Percentiles rank a stretch among this genome's conserved stretches.
phyloP scores from a whole-genome alignment of 495 filamentous ascomycete genomes.

The Aspergillus avenaceus region DNA sequence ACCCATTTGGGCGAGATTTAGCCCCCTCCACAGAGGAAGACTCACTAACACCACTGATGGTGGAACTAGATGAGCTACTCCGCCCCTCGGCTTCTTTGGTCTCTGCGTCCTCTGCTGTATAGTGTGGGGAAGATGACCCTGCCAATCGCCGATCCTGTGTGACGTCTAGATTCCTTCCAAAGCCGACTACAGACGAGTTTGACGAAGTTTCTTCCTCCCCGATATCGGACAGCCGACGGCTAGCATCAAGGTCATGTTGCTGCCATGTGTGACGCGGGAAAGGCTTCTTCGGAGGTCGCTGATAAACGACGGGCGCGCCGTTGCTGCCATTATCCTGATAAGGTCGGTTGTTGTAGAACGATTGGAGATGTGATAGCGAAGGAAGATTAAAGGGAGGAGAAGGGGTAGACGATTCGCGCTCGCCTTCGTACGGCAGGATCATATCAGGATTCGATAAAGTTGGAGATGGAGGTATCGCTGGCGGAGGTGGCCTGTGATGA shows the following conservation, averaged over 20 bases:
- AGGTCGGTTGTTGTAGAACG: slow-evolving; percentile 20
- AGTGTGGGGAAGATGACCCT: slow-evolving; percentile 13
- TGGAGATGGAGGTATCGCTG: slow-evolving; percentile 54
- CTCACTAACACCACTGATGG: slow-evolving; percentile 34
- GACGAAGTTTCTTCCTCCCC: slow-evolving; percentile 53
- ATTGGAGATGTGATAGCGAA: slow-evolving; percentile 34
- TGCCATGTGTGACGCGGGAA: slow-evolving; percentile 45
- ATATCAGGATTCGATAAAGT: slow-evolving; percentile 92
- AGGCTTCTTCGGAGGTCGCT: slow-evolving; percentile 27
- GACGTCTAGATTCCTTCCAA: slow-evolving; percentile 9
- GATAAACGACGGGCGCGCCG: background rate
- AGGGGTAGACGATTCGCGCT: slow-evolving; percentile 51
- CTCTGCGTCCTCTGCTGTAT: slow-evolving; percentile 7
- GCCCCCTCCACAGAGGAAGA: slow-evolving; percentile 17
- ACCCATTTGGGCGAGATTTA: slow-evolving; percentile 13
- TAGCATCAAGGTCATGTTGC: slow-evolving; percentile 48
- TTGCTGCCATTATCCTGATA: slow-evolving; percentile 15
- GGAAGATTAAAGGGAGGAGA: slow-evolving; percentile 44
- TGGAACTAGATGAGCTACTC: slow-evolving; percentile 39
- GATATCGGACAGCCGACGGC: slow-evolving; percentile 69
- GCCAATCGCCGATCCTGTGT: slow-evolving; percentile 7
- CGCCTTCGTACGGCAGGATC: slow-evolving; percentile 68
- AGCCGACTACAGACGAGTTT: slow-evolving; percentile 19
- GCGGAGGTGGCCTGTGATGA: slow-evolving; percentile 11
- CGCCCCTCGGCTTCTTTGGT: slow-evolving; percentile 19